Evolutionary conservation across 2,329 filamentous ascomycete species (phyloP).

Genomic region (Helotiales sp.): DNA sequence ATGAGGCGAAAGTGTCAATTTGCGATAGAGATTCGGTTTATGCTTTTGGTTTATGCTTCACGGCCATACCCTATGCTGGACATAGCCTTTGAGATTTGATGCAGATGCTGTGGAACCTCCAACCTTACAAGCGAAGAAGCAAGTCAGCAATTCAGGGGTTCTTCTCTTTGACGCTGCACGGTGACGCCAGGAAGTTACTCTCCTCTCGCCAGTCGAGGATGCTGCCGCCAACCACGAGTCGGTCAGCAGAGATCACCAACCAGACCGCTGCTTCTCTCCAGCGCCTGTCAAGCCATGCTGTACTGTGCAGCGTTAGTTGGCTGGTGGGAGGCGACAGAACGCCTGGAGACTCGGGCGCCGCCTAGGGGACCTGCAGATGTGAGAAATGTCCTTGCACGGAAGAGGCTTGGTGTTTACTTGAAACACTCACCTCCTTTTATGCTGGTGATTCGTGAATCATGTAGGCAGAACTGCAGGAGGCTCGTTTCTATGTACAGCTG

Average conservation of each 20-base stretch:
- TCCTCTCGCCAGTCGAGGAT: neutral
- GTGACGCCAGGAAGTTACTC: conserved; percentile 2
- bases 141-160: neutral
- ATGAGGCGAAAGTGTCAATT: no score
- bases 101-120: no score
- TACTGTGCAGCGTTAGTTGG: no score
- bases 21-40: no score
- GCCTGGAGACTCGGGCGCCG: conserved; percentile 1
- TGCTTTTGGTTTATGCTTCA: no score
- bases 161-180: neutral
- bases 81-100: no score
- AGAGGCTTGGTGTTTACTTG: conserved; percentile 5
- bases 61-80: no score
- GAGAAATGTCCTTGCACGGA: no score
- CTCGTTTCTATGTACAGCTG: neutral
- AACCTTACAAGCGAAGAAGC: no score
- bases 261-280: no score
- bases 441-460: neutral
- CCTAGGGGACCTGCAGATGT: conserved; percentile 18
- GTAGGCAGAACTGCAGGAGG: no score
- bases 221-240: neutral
- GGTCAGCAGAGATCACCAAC: no score
- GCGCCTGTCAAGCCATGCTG: neutral
- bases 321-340: neutral
- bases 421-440: conserved; percentile 8